phyloP scores from a whole-genome alignment of 441 rosid species.

The Jatropha podagrica region DNA sequence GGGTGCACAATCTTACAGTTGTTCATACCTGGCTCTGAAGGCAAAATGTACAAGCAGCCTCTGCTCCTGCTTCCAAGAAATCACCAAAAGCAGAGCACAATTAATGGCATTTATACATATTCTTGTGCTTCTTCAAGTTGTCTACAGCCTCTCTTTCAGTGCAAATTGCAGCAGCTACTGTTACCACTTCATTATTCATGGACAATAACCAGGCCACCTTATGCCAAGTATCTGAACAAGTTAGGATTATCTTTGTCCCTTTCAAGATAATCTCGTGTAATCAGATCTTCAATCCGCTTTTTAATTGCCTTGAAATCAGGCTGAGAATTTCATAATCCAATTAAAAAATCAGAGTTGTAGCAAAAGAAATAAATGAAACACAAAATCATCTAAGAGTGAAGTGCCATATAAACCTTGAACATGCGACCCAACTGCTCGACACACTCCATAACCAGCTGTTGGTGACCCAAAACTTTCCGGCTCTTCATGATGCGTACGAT shows the following conservation, averaged over 20 bases:
- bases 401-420: constrained; percentile 67
- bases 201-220: constrained; percentile 23
- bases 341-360: background rate
- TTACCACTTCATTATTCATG: constrained; percentile 11
- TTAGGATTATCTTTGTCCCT: constrained; percentile 78
- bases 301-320: constrained; percentile 96
- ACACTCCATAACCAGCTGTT: constrained; percentile 84
- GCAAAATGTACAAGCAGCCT: constrained; percentile 35
- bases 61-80: constrained; percentile 23
- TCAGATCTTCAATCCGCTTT: constrained; percentile 91
- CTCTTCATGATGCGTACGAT: constrained; percentile 98
- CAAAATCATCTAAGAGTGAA: background rate
- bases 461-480: constrained; percentile 88
- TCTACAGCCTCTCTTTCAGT: constrained; percentile 5
- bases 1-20: constrained; percentile 20
- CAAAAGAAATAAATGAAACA: background rate
- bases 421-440: constrained; percentile 94
- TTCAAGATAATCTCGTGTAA: constrained; percentile 82
- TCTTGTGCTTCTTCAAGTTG: constrained; percentile 20
- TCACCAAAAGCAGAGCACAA: constrained; percentile 19
- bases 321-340: constrained; percentile 42
- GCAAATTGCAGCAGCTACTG: constrained; percentile 24
- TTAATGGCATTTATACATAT: constrained; percentile 22
- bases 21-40: constrained; percentile 36
- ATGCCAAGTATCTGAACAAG: constrained; percentile 78